These are phyloP conservation scores for Bryum argenteum DNA, from an alignment of 225 moss, liverwort and hornwort genomes.

Conservation along the genomic window DNA sequence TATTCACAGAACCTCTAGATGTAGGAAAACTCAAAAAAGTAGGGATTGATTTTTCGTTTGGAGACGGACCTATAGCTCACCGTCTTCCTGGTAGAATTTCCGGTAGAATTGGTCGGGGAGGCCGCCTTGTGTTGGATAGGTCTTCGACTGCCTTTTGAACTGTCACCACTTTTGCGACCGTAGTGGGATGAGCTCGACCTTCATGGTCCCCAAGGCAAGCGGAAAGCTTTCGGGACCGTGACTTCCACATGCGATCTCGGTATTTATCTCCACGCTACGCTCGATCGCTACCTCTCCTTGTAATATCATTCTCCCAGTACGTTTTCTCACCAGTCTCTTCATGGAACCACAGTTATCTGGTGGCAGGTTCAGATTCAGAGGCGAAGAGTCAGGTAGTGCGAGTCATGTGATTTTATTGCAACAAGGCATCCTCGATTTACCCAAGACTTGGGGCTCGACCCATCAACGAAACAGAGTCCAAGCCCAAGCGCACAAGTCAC, in stretches of 20 bases:
- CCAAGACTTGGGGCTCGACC: too few species aligned
- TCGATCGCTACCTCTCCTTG: too few species aligned
- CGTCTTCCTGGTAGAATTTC: slow-evolving; percentile 60
- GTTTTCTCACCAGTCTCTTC: too few species aligned
- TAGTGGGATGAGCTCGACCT: slow-evolving; percentile 48
- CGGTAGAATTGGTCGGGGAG: slow-evolving; percentile 82
- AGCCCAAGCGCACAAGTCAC: not conserved
- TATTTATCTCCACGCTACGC: not conserved
- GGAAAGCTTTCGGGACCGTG: slow-evolving; percentile 16
- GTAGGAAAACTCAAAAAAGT: slow-evolving; percentile 67
- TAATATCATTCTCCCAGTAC: too few species aligned
- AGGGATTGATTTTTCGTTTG: slow-evolving; percentile 42
- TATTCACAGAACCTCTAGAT: slow-evolving; percentile 80
- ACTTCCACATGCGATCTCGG: slow-evolving; percentile 26
- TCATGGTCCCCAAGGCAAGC: slow-evolving; percentile 52
- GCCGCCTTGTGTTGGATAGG: slow-evolving; percentile 83
- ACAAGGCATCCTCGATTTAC: too few species aligned
- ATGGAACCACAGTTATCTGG: too few species aligned
- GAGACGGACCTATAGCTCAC: slow-evolving; percentile 22
- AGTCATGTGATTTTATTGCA: too few species aligned
- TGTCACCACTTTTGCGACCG: slow-evolving; percentile 50
- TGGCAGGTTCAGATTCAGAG: too few species aligned
- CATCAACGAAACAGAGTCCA: not conserved
- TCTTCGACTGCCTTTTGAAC: slow-evolving; percentile 61
- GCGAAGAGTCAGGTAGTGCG: too few species aligned